These are phyloP conservation scores for Catunica adiposa DNA, from an alignment of 2,329 filamentous ascomycete genomes.

Conservation along the genomic window DNA sequence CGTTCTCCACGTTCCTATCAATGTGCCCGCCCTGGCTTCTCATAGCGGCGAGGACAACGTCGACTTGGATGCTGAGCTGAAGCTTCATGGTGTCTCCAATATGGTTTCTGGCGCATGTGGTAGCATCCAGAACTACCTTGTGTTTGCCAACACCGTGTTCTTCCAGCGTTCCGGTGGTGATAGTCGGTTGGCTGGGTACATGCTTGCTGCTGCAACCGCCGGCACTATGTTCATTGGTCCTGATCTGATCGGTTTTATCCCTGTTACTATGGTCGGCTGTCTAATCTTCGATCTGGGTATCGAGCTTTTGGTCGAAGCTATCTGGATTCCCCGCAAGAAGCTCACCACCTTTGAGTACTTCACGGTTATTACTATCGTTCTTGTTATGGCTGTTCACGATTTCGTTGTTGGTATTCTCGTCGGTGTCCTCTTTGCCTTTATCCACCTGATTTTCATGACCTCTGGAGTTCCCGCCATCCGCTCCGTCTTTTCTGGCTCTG, in stretches of 20 bases:
- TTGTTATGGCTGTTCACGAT: conserved; percentile 93
- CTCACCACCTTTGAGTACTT: conserved; percentile 75
- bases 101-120: conserved; percentile 71
- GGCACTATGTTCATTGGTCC: conserved; percentile 75
- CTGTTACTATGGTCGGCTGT: conserved; percentile 90
- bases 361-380: conserved; percentile 74
- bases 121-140: conserved; percentile 91
- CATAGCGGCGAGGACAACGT: conserved; percentile 85
- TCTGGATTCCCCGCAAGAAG: conserved; percentile 79
- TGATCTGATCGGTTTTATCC: conserved; percentile 79
- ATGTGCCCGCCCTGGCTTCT: conserved; percentile 82
- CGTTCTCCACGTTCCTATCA: conserved; percentile 92
- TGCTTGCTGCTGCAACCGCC: conserved; percentile 67
- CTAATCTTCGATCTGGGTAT: conserved; percentile 92
- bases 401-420: conserved; percentile 90
- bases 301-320: conserved; percentile 73
- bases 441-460: conserved; percentile 80
- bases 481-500: conserved; percentile 75
- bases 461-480: conserved; percentile 79
- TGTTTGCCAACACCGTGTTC: conserved; percentile 94
- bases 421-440: conserved; percentile 79
- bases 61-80: conserved; percentile 77
- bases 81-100: conserved; percentile 86
- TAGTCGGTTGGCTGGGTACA: conserved; percentile 66
- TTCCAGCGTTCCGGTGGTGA: conserved; percentile 89